Base-by-base conservation (phyloP, 176 grass and related monocot species). In the Panicum miliaceum region DNA sequence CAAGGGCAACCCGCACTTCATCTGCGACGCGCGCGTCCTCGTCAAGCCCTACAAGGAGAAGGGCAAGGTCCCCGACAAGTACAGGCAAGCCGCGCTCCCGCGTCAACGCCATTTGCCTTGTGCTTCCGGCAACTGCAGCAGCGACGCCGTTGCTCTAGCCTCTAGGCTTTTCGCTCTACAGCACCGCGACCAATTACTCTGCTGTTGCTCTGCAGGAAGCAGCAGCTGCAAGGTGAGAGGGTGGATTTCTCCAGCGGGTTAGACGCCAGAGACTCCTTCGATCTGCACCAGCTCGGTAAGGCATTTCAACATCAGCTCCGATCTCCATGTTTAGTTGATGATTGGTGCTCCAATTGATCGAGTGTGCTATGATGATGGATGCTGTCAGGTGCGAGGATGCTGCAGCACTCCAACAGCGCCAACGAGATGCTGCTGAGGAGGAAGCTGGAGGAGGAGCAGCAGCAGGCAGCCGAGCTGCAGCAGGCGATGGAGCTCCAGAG, bases 41-140 rank as follows among this genome's bases (percentile, higher is more conserved):
- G 96, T 98, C 76, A 98, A 98, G 85, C 96, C 96, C 4, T 98
- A 98, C 91, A 98, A 98, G 85, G 96, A 98, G 91, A 98, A 98
- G 85, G 96, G 96, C 76, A 98, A 98, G 87, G 91, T 98, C 73
- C 92, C 93, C 29, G 96, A 98, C 88, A 98, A 98, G 87, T 94
- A 90, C 91, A 91, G 95, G 95, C 85, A 64, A 75, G 75, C 71
- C 5, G 3, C 8, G 37, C 23, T 48, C 35, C 16, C 7, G 18
- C 53, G 53, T 56, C 63, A 53, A 71, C 59, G 57, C 50, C 81
- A 25, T 38, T 25, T 71, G 19, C 82, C 71, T 84, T 27, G 13
- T 62, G 37, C 59, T 59, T 75, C 75, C 37, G 66, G 87, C 81
- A 29, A 53, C 67, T 47, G 42, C 19, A 62, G 34, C n/a, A n/a